Base-by-base conservation (phyloP, 441 rosid species). In the Dalechampia spathulata region DNA sequence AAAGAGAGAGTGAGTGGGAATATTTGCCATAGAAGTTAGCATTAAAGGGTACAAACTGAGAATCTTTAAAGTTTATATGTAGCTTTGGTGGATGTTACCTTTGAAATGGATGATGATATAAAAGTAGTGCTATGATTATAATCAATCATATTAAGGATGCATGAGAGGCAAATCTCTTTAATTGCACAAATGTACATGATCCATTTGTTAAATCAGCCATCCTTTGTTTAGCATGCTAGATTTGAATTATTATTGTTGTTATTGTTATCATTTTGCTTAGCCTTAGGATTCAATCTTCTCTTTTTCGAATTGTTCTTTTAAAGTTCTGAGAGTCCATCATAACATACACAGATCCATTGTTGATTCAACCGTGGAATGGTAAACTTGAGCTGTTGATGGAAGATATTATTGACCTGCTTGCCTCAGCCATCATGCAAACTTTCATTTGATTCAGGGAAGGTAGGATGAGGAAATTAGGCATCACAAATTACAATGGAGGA, bases 1-100 rank as follows among this genome's bases (percentile, higher is more conserved):
- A 76, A 72, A 50, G 72, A 59, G 65, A 58, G 68, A 42, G 48
- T 37, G 61, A 26, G 61, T 56, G 52, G 39, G 76, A 72, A 72
- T 75, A 57, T 70, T 70, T 73, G 60, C 61, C 44, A 52, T 59
- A 22, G 63, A 68, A 70, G 70, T 57, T 56, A 49, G 53, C 64
- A 49, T 53, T 59, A 21, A 53, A 57, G 57, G 57, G 57, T 47
- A 49, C 55, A 67, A 66, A 58, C 55, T 43, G 58, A 65, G 72
- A 73, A 70, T 71, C 81, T 70, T 40, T 56, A 43, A 58, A 46
- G 60, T 58, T 67, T 58, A 50, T 43, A 19, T 57, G 32, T 34
- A 50, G 49, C 48, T 61, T 42, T 38, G 21, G 20, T 46, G 47
- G 52, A 19, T 53, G 10, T 53, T 47, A 42, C 13, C 64, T 57